phyloP scores from a whole-genome alignment of 164 flowering plant species.

The Amborella trichopoda region DNA sequence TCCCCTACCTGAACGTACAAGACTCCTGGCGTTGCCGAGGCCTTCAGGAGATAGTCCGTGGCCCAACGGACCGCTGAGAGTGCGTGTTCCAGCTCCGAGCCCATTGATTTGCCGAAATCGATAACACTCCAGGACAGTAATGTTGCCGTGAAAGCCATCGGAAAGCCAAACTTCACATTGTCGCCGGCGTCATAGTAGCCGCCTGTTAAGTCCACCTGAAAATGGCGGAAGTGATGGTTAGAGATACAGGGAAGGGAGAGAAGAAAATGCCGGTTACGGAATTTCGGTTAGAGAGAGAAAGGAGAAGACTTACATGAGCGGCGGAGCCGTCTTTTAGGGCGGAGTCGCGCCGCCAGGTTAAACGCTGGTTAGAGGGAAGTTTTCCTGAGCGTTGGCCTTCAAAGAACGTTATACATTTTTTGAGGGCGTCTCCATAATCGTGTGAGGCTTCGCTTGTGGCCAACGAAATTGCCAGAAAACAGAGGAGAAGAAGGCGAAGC shows the following conservation, averaged over 20 bases:
- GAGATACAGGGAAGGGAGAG: not conserved
- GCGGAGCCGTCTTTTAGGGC: conserved; percentile 69
- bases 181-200: conserved; percentile 98
- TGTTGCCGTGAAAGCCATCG: conserved; percentile 89
- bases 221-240: not conserved
- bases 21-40: conserved; percentile 33
- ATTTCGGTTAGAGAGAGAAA: too few relatives aligned
- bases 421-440: conserved; percentile 69
- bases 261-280: not conserved
- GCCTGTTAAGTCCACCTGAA: conserved; percentile 65
- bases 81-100: conserved; percentile 51
- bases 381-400: conserved; percentile 93
- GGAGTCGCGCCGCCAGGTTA: conserved; percentile 80
- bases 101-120: conserved; percentile 60
- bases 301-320: conserved; percentile 57
- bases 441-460: too few relatives aligned
- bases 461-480: conserved; percentile 11
- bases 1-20: conserved; percentile 78
- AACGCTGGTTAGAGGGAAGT: conserved; percentile 72
- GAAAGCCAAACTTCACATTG: conserved; percentile 87
- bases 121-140: conserved; percentile 78
- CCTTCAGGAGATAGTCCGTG: conserved; percentile 73
- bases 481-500: not conserved
- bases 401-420: conserved; percentile 82
- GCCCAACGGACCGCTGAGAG: conserved; percentile 64